phyloP scores from a whole-genome alignment of 164 flowering plant species.

The Berberis vulgaris region DNA sequence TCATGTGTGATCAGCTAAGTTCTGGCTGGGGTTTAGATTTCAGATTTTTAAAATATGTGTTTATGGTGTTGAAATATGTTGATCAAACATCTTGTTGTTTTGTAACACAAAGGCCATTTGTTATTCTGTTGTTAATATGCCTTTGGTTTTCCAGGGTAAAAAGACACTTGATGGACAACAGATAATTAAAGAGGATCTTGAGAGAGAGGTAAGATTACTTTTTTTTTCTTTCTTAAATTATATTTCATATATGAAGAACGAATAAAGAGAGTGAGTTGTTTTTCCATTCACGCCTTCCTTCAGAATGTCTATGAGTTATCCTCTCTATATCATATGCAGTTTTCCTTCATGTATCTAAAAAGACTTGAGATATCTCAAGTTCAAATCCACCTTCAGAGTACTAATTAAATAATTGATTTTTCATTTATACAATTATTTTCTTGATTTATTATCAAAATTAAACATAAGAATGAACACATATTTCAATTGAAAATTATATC shows the following conservation, averaged over 20 bases:
- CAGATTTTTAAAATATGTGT: too few relatives aligned
- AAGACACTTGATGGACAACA: constrained; percentile 35
- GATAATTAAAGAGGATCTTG: constrained; percentile 44
- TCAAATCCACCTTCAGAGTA: too few relatives aligned
- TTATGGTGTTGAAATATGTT: too few relatives aligned
- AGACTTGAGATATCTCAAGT: not conserved
- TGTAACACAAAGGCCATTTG: not conserved
- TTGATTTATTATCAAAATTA: too few relatives aligned
- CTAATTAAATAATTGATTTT: too few relatives aligned
- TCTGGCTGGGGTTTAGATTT: too few relatives aligned
- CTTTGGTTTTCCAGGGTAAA: constrained; percentile 26
- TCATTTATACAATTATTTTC: too few relatives aligned
- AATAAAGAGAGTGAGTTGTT: not conserved
- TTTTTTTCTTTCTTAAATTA: not conserved
- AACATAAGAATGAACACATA: too few relatives aligned
- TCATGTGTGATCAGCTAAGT: too few relatives aligned
- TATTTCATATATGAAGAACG: not conserved
- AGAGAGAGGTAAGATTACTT: constrained; percentile 53
- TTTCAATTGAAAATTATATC: too few relatives aligned
- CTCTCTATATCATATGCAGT: not conserved
- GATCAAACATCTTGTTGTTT: too few relatives aligned
- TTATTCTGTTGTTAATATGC: not conserved
- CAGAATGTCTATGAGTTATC: not conserved
- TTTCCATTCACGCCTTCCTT: not conserved
- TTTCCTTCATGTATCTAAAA: not conserved